Evolutionary conservation across 768 basidiomycete species (phyloP), one percentile per base, ranked within the genome.

Genomic region (Boletus eberwhitei): DNA sequence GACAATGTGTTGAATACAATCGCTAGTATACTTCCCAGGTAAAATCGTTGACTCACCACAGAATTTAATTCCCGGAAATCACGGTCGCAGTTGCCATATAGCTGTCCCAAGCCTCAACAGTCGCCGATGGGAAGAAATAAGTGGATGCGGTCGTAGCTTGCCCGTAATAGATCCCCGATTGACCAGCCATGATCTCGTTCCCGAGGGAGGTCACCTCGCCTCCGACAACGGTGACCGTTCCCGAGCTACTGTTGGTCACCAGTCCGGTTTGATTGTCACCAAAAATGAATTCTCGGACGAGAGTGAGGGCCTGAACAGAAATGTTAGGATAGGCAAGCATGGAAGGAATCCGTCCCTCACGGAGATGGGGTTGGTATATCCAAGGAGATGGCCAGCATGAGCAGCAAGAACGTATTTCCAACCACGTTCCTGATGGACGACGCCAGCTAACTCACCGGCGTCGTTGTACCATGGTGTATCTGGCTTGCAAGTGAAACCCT

Each of bases 401-500:
- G 62, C 63, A 35, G 75, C 62, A 24, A 79, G 63, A 14, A 73
- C 68, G 39, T 77, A 79, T n/a, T 66, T 76, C 67, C 78, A 85
- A 31, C 79, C 79, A 35, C 88, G 79, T 69, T 89, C 88, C 65
- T 88, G 86, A 61, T 87, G 86, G 17, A 88, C 78, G 26, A 87
- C 83, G 0, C 87, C 87, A 0, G 79, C 85, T 47, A 82, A 75
- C 45, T 80, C 70, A 14, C 81, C 80, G 0, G 65, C 61, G 47
- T 86, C 83, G 52, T 83, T 80, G 48, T 70, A 72, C 86, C 86
- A 89, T 0, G 82, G 79, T 1, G 88, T 89, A 0, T 81, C 76
- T 4, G 88, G 88, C 53, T 76, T 79, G 40, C 81, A 74, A 0
- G 85, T 82, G 66, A 90, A 90, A 2, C 88, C 88, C 69, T 85